A percentile compares a stretch with the other conserved stretches of the same genome.
phyloP scores from a whole-genome alignment of 2,329 filamentous ascomycete species.

The Paecilomyces niveus region DNA sequence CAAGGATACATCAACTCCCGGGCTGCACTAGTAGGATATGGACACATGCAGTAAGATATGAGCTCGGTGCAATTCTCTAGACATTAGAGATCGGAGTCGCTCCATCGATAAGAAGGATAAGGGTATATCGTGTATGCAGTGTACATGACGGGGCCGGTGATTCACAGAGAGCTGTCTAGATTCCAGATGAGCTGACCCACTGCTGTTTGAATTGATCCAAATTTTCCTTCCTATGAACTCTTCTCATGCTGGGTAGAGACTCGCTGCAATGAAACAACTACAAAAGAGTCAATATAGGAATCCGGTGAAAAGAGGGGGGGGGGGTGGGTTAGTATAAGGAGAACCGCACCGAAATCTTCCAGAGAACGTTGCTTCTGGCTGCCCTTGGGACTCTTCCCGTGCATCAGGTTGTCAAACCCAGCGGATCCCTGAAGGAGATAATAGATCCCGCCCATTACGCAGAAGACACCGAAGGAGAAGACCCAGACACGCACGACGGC shows the following conservation, averaged over 20 bases:
- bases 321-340: not conserved
- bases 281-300: conserved; percentile 28
- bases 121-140: not conserved
- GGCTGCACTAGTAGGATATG: not conserved
- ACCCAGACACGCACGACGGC: conserved; percentile 85
- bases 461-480: conserved; percentile 86
- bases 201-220: not conserved
- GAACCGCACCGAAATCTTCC: conserved; percentile 76
- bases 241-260: conserved; percentile 91
- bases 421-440: conserved; percentile 75
- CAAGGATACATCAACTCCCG: not conserved
- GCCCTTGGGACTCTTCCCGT: conserved; percentile 77
- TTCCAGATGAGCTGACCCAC: not conserved
- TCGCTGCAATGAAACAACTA: conserved; percentile 81
- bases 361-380: conserved; percentile 75
- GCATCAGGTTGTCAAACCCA: conserved; percentile 87
- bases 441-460: conserved; percentile 69
- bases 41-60: not conserved
- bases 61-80: not conserved
- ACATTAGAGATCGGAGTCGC: not conserved
- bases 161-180: not conserved
- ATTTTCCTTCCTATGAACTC: conserved; percentile 51
- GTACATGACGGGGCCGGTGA: too few relatives aligned
- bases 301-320: too few relatives aligned
- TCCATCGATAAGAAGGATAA: too few relatives aligned